These are phyloP conservation scores for Hibiscus trionum DNA, from an alignment of 345 rosid genomes.

Conservation along the genomic window DNA sequence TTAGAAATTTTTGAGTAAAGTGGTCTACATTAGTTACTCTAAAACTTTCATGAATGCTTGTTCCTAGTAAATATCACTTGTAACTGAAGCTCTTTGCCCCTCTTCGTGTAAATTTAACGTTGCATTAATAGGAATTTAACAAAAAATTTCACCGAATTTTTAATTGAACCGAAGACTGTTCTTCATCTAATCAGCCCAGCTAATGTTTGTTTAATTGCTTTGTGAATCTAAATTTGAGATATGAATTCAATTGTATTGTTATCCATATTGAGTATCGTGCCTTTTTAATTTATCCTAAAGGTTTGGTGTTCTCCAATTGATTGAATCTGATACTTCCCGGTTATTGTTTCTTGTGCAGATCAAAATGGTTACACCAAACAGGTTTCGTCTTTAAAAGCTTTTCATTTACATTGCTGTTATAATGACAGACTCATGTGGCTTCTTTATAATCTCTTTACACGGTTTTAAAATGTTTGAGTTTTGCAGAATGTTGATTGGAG, in stretches of 20 bases:
- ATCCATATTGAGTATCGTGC: background rate
- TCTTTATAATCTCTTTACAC: background rate
- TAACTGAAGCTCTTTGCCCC: background rate
- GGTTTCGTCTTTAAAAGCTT: conserved; percentile 26
- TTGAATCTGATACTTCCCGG: conserved; percentile 5
- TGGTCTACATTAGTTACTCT: background rate
- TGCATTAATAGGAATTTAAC: background rate
- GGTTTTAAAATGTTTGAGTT: conserved; percentile 10
- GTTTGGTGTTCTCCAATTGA: background rate
- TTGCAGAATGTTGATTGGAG: conserved; percentile 81
- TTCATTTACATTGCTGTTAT: conserved; percentile 4
- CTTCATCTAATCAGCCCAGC: background rate
- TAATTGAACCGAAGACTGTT: background rate
- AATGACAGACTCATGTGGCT: background rate
- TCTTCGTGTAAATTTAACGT: background rate
- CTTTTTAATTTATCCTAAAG: background rate
- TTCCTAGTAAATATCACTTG: background rate
- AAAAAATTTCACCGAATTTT: background rate
- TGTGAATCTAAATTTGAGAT: conserved; percentile 6
- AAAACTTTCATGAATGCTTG: background rate
- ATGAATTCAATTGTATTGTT: background rate
- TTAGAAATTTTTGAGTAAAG: background rate
- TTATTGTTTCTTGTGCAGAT: conserved; percentile 41
- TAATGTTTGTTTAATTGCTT: background rate
- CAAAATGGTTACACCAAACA: conserved; percentile 39